Evolutionary conservation across 2,329 filamentous ascomycete species (phyloP).

Genomic region (Paraphaeosphaeria minitans): DNA sequence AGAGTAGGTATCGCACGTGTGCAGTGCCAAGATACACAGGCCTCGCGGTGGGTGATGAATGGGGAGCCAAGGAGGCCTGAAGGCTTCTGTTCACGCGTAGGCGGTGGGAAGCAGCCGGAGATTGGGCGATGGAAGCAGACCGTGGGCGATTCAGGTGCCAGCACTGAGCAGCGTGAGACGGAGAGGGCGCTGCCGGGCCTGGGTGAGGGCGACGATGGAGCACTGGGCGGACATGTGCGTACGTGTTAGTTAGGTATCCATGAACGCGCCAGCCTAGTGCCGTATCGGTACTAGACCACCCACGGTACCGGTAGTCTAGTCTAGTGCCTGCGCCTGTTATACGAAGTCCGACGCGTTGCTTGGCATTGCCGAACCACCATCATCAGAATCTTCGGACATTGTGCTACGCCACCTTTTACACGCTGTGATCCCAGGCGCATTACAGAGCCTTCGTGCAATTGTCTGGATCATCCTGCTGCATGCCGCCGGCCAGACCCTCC

Average conservation of each 20-base stretch:
- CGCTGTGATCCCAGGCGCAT: conserved; percentile 8
- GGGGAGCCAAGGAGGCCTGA: conserved; percentile 2
- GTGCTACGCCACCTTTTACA: conserved; percentile 5
- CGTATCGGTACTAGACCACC: too few species aligned
- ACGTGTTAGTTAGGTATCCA: too few species aligned
- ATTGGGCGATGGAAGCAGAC: conserved; percentile 4
- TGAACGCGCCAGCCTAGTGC: conserved; percentile 2
- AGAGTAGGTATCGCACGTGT: conserved; percentile 4
- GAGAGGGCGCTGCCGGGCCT: neutral
- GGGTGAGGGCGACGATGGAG: conserved; percentile 4
- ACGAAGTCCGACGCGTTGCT: conserved; percentile 8
- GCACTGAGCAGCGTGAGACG: conserved; percentile 6
- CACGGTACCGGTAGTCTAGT: too few species aligned
- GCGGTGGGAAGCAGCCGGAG: conserved; percentile 2
- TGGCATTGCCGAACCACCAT: conserved; percentile 1
- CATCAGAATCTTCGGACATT: conserved; percentile 12
- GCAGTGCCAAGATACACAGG: neutral
- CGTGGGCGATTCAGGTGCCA: conserved; percentile 7
- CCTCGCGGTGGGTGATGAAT: conserved; percentile 3
- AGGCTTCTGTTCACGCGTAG: neutral
- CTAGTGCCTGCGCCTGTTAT: too few species aligned
- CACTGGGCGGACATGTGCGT: conserved; percentile 2
- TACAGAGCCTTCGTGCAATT: conserved; percentile 7
- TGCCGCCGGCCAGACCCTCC: conserved; percentile 28
- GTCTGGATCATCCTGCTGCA: conserved; percentile 25